Evolutionary conservation across 768 basidiomycete species (phyloP), one percentile per base, ranked within the genome.

Genomic region (Chalciporus sphaerocephalus): DNA sequence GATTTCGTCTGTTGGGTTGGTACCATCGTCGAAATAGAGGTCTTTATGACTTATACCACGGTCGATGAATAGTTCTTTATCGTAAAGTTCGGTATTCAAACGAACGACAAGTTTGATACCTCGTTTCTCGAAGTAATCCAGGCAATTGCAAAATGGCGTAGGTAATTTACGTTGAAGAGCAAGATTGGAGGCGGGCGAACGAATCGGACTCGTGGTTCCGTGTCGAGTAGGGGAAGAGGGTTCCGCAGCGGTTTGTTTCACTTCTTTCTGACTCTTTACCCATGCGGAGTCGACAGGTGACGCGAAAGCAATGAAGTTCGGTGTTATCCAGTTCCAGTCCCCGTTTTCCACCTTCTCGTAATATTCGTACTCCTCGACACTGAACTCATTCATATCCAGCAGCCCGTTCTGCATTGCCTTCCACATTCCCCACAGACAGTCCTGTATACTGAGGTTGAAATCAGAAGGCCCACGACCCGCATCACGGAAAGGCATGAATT

Each of bases 11-110:
- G 92, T 87, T 5, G 95, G 95, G 65, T 98, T 98, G 18, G 93
- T 96, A 17, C 96, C 96, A 63, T 99, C 96, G 65, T 97, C 93
- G 55, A 96, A 98, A 67, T 95, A 97, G 52, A 97, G 77, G 55
- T 95, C 92, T 69, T 86, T 75, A 61, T 96, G 91, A 55, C 85
- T 83, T 59, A 95, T 87, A 10, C 91, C 92, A 38, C 80, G 81
- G 56, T 90, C 87, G 57, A 83, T 62, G 69, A 96, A 97, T 10
- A 86, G 76, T 43, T 74, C 69, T 46, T 79, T 76, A 64, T 95
- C 92, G 66, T 94, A 99, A 16, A 98, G 74, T 54, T 91, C 79
- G 48, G 93, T 93, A 65, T 99, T 99, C 23, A 97, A 69, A 47
- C 96, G 87, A 46, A 99, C 84, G 37, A 99, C 93, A 20, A 95